phyloP scores from a whole-genome alignment of 768 basidiomycete species.

The Saitozyma podzolica region DNA sequence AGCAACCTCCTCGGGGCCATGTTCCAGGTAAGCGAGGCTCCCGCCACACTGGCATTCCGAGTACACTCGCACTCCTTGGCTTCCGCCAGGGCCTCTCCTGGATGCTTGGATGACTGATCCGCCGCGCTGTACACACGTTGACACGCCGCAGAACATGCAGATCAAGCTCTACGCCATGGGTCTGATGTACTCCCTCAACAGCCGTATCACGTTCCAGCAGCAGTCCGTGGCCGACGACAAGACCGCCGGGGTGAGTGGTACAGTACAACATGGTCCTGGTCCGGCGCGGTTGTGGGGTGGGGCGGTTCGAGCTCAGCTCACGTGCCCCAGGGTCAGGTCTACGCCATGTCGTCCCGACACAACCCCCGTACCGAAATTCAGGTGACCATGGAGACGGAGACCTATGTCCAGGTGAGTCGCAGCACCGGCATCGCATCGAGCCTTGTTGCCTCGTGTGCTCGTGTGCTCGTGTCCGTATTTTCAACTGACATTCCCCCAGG shows the following conservation, averaged over 20 bases:
- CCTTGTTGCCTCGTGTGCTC: no score
- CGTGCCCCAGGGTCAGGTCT: constrained; percentile 13
- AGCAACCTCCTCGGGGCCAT: constrained; percentile 19
- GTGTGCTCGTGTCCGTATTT: no score
- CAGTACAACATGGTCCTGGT: not conserved
- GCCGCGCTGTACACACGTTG: no score
- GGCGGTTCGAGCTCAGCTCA: no score
- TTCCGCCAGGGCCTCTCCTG: no score
- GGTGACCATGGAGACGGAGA: constrained; percentile 25
- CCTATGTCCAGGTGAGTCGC: constrained; percentile 22
- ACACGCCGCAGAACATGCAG: constrained; percentile 15
- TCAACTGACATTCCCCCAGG: constrained; percentile 5
- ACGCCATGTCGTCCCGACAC: constrained; percentile 15
- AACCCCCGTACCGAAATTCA: constrained; percentile 22
- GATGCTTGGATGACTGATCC: no score
- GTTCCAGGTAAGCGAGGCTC: not conserved
- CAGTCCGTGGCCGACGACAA: not conserved
- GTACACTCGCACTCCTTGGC: no score
- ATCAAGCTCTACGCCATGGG: constrained; percentile 25
- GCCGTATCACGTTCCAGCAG: constrained; percentile 15
- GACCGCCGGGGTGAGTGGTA: constrained; percentile 9
- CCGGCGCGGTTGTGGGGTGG: not conserved
- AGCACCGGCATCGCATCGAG: not conserved
- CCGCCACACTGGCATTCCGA: no score
- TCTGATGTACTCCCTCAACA: constrained; percentile 25